These are phyloP conservation scores for Dendrobium catenatum DNA, from an alignment of 106 monocot species.

Conservation along the genomic window DNA sequence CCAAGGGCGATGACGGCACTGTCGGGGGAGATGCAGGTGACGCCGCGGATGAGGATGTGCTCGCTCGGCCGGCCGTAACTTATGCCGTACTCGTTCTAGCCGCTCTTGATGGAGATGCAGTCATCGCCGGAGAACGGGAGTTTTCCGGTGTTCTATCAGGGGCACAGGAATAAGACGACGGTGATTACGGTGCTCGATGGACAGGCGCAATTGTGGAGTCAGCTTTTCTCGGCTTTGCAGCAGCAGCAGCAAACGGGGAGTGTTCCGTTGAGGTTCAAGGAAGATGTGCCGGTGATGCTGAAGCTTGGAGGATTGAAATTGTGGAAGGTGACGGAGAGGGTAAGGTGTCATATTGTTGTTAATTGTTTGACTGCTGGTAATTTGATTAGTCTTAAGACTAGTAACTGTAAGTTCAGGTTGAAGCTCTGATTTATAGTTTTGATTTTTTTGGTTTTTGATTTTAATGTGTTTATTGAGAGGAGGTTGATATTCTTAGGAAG, in stretches of 20 bases:
- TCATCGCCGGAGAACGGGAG: constrained; percentile 14
- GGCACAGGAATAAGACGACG: constrained; percentile 70
- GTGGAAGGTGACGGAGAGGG: constrained; percentile 55
- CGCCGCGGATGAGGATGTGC: too few species aligned
- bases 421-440: constrained; percentile 26
- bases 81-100: constrained; percentile 34
- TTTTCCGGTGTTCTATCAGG: constrained; percentile 94
- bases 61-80: too few species aligned
- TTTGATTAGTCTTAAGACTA: constrained; percentile 38
- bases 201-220: constrained; percentile 27
- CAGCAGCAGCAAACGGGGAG: constrained; percentile 48
- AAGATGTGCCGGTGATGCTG: constrained; percentile 60
- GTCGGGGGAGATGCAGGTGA: too few species aligned
- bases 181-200: constrained; percentile 42
- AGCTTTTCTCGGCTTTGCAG: constrained; percentile 24
- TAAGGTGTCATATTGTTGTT: constrained; percentile 50
- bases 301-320: constrained; percentile 75
- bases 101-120: too few species aligned
- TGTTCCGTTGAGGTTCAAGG: constrained; percentile 57
- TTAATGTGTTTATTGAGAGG: not conserved
- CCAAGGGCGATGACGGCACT: too few species aligned
- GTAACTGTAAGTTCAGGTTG: constrained; percentile 54
- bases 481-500: too few species aligned
- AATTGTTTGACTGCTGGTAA: constrained; percentile 25
- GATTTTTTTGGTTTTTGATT: not conserved